Percentiles rank a stretch among this genome's conserved stretches.
phyloP scores from a whole-genome alignment of 371 early-diverging fungal species.

The Fennellomyces sp. region DNA sequence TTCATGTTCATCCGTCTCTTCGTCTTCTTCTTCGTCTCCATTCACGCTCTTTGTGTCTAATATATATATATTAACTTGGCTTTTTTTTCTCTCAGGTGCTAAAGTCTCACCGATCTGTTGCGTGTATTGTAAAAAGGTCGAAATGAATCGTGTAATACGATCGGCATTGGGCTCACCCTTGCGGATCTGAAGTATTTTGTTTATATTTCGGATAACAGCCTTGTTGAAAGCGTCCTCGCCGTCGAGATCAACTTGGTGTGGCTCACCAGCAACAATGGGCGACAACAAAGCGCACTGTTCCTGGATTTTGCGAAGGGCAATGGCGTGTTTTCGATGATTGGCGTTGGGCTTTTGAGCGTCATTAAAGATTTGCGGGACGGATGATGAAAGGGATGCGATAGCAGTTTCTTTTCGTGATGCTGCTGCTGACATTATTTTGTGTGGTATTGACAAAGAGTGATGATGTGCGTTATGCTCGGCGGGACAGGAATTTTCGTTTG shows the following conservation, averaged over 20 bases:
- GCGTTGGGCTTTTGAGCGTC: slow-evolving; percentile 75
- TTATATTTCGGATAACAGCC: slow-evolving; percentile 73
- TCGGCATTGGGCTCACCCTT: slow-evolving; percentile 77
- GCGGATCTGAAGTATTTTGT: slow-evolving; percentile 73
- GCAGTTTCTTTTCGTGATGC: slow-evolving; percentile 8
- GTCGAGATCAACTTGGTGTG: slow-evolving; percentile 39
- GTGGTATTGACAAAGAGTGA: too few species aligned
- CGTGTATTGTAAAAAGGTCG: slow-evolving; percentile 74
- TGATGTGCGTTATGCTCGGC: too few species aligned
- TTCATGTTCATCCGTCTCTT: slow-evolving; percentile 45
- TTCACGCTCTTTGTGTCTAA: slow-evolving; percentile 8
- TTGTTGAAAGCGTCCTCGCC: slow-evolving; percentile 71
- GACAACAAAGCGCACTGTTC: slow-evolving; percentile 55
- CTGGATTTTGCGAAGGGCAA: slow-evolving; percentile 79
- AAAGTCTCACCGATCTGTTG: slow-evolving; percentile 57
- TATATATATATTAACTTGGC: neutral
- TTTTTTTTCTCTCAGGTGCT: neutral
- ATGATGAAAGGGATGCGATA: slow-evolving; percentile 33
- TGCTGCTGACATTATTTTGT: neutral
- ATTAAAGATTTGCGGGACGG: slow-evolving; percentile 71
- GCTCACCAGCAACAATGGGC: slow-evolving; percentile 40
- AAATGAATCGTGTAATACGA: slow-evolving; percentile 74
- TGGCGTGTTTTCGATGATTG: slow-evolving; percentile 72
- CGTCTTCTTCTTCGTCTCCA: slow-evolving; percentile 15
- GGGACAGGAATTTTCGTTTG: too few species aligned